Conservation (phyloP, 75 land plant species). For the Larix kaempferi region DNA sequence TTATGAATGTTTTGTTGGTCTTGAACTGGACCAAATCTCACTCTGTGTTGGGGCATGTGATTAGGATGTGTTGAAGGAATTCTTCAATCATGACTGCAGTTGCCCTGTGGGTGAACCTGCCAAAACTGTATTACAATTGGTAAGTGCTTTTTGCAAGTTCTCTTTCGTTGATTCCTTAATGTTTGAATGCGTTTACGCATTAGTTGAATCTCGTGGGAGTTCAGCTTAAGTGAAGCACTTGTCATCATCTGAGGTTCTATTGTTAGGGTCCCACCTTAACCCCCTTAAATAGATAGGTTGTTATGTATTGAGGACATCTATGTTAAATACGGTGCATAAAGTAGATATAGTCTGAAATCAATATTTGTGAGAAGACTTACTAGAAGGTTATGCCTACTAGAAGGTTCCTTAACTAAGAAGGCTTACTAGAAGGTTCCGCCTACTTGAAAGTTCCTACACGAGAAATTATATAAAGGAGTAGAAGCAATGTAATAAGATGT, state of each 20-base stretch:
- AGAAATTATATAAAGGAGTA: too few species aligned
- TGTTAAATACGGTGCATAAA: too few species aligned
- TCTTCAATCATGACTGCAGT: conserved; percentile 44
- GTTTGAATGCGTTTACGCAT: not conserved
- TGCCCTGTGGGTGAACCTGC: conserved; percentile 8
- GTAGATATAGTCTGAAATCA: too few species aligned
- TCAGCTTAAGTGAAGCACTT: not conserved
- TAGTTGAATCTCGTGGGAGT: not conserved
- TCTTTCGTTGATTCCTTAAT: conserved; percentile 2
- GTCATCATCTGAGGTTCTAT: not conserved
- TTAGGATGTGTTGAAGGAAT: conserved; percentile 36
- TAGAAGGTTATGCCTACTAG: too few species aligned
- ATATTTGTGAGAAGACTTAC: too few species aligned
- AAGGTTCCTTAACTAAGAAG: too few species aligned
- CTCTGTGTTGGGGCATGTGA: not conserved
- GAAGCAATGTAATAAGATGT: too few species aligned
- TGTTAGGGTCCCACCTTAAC: too few species aligned
- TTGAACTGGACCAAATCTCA: not conserved
- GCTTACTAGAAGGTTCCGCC: too few species aligned
- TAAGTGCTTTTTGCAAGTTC: not conserved
- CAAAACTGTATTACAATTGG: not conserved
- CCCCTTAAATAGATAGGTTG: too few species aligned
- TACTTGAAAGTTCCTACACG: too few species aligned
- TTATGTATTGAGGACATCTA: too few species aligned
- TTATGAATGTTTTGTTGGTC: conserved; percentile 16